Percentiles rank a stretch among this genome's conserved stretches.
These are phyloP conservation scores for Alternaria triticimaculans DNA, from an alignment of 2,329 filamentous ascomycete genomes.

Conservation along the genomic window DNA sequence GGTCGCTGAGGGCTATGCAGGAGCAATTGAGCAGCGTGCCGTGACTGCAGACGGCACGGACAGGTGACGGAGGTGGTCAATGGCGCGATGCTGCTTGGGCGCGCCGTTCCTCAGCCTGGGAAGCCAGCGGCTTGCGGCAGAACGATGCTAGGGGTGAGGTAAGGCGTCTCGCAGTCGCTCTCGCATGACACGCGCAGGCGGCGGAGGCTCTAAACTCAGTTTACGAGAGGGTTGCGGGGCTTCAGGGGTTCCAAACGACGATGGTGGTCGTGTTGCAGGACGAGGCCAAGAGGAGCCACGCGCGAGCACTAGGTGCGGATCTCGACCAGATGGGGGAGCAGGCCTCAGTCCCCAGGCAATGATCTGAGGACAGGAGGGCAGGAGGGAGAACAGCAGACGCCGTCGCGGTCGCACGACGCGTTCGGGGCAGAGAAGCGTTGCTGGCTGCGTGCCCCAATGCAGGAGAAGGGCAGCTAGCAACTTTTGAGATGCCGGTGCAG, in stretches of 20 bases:
- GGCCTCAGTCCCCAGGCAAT: background rate
- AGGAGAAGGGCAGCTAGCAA: slow-evolving; percentile 14
- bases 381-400: background rate
- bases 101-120: slow-evolving; percentile 5
- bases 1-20: slow-evolving; percentile 13
- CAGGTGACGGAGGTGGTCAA: slow-evolving; percentile 13
- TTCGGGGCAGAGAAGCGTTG: slow-evolving; percentile 1
- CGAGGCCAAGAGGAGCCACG: slow-evolving; percentile 24
- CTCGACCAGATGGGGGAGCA: slow-evolving; percentile 3
- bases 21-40: slow-evolving; percentile 14
- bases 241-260: slow-evolving; percentile 25
- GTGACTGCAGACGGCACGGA: slow-evolving; percentile 18
- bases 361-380: background rate
- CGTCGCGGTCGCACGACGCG: slow-evolving; percentile 4
- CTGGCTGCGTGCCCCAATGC: slow-evolving; percentile 6
- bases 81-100: slow-evolving; percentile 11
- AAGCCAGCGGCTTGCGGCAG: slow-evolving; percentile 3
- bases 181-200: slow-evolving; percentile 30
- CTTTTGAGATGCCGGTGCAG: slow-evolving; percentile 19
- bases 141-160: slow-evolving; percentile 7
- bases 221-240: slow-evolving; percentile 20
- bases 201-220: slow-evolving; percentile 22
- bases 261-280: slow-evolving; percentile 23
- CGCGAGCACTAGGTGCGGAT: slow-evolving; percentile 16
- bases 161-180: slow-evolving; percentile 25